A percentile compares a stretch with the other conserved stretches of the same genome.
phyloP scores from a whole-genome alignment of 495 filamentous ascomycete species.

The Sporormia fimetaria region DNA sequence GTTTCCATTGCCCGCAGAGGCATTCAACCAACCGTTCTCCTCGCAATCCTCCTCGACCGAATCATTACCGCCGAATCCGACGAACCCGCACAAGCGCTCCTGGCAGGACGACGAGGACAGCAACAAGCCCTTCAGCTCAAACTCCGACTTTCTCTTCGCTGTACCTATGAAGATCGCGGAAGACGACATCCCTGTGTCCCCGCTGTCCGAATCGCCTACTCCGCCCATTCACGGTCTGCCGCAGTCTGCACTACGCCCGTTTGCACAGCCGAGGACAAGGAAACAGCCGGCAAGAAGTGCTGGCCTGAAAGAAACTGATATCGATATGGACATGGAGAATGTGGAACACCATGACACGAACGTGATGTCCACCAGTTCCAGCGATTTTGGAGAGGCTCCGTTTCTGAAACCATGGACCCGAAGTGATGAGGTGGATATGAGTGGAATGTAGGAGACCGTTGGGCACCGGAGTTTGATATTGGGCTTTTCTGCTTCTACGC shows the following conservation, averaged over 20 bases:
- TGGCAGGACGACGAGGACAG: constrained; percentile 18
- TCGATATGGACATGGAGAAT: constrained; percentile 25
- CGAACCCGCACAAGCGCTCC: constrained; percentile 19
- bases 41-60: constrained; percentile 16
- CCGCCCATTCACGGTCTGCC: constrained; percentile 5
- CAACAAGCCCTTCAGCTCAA: background rate
- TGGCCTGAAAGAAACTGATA: constrained; percentile 23
- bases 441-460: too few relatives aligned
- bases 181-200: constrained; percentile 21
- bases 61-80: constrained; percentile 5
- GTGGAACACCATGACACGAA: constrained; percentile 4
- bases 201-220: constrained; percentile 13
- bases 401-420: constrained; percentile 29
- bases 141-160: constrained; percentile 12
- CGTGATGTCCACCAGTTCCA: constrained; percentile 1
- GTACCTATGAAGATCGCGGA: constrained; percentile 7
- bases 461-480: too few relatives aligned
- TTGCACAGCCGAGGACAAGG: constrained; percentile 21
- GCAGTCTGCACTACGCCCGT: constrained; percentile 13
- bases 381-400: constrained; percentile 33
- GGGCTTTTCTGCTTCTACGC: too few relatives aligned
- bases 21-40: constrained; percentile 19
- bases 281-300: constrained; percentile 11
- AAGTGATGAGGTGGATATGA: constrained; percentile 22
- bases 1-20: constrained; percentile 8